phyloP scores from a whole-genome alignment of 129 eudicot species.

The Tanacetum coccineum region DNA sequence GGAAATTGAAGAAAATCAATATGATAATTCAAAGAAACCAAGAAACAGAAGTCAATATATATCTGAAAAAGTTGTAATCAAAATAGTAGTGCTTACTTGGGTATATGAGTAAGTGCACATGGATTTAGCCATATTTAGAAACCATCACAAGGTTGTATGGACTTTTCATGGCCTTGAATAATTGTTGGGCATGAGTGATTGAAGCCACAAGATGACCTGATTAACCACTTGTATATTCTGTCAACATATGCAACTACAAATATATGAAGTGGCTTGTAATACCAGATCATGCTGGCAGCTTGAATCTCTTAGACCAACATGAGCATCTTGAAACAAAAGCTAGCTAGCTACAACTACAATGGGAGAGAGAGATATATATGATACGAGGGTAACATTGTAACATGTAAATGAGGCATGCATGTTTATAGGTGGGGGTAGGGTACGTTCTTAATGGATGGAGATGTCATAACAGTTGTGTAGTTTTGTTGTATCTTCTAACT shows the following conservation, averaged over 20 bases:
- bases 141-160: no score
- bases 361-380: constrained; percentile 3
- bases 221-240: not conserved
- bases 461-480: constrained; percentile 11
- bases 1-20: no score
- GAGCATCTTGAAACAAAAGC: no score
- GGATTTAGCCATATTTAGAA: not conserved
- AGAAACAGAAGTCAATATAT: no score
- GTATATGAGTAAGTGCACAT: not conserved
- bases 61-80: no score
- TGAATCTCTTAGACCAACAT: constrained; percentile 25
- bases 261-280: not conserved
- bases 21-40: no score
- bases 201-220: constrained; percentile 63
- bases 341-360: not conserved
- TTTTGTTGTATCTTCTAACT: constrained; percentile 4
- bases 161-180: not conserved
- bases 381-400: not conserved
- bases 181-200: constrained; percentile 36
- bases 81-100: not conserved
- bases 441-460: no score
- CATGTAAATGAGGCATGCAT: constrained; percentile 11
- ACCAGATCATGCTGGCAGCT: constrained; percentile 56
- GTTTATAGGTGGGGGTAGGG: not conserved
- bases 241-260: not conserved